Base-by-base conservation (phyloP, 2,329 filamentous ascomycete species). In the Talaromyces sp. region DNA sequence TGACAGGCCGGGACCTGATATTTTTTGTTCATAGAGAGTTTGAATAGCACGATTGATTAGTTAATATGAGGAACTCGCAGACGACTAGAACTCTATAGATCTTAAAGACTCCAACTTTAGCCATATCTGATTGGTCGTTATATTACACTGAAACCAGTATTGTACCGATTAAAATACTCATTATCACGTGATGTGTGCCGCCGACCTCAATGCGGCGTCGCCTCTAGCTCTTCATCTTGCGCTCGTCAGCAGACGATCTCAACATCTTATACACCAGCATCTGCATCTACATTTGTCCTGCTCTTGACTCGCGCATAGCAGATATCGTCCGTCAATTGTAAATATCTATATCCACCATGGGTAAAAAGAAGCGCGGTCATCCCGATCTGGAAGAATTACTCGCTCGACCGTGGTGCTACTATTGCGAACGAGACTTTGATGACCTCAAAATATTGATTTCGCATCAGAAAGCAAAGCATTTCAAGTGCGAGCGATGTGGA, bases 401-500 rank as follows among this genome's bases (percentile, higher is more conserved):
- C 68, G 82, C 84, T 70, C 90, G 93, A 65, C 90, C 94, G 59
- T 98, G 93, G 93, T 99, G 95, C 82, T 99, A 97, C 81, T 99
- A 99, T 83, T 99, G 95, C 89, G 95, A 99, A 80, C 91, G 94
- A 81, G 94, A 98, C 80, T 99, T 98, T 76, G 93, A 98, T 78
- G 95, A 99, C 77, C 79, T 97, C 56, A 97, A 97, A 83, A 93
- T 98, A 71, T 88, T 99, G 69, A 96, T 97, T 71, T 93, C 91
- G 65, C 95, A 99, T 78, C 95, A 98, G 75, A 98, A 97, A 77
- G 93, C 94, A n/a, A 98, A 98, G 80, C 95, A 99, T 79, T 98
- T 97, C 84, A 97, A 97, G 79, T 99, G 95, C 81, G 92, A 97
- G 72, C 84, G 90, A 81, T 99, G 95, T 77, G 89, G 89, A 62